Conservation (phyloP, 257 asterid species). For the Solanum microdontum region DNA sequence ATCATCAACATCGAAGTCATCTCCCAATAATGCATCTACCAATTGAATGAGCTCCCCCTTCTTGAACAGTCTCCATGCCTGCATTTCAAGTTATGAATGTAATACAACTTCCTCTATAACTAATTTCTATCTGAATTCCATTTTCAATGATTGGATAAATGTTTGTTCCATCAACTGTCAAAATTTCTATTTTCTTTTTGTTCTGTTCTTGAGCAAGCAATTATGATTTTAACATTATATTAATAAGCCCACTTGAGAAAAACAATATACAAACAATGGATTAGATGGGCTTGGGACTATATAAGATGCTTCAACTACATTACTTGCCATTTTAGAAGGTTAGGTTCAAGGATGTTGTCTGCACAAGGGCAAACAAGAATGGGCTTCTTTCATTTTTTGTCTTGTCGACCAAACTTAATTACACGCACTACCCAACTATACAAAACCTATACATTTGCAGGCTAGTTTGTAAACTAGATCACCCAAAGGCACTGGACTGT, state of each 20-base stretch:
- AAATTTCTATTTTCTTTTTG: neutral
- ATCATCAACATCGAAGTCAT: slow-evolving; percentile 25
- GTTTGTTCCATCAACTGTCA: neutral
- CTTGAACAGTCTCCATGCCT: slow-evolving; percentile 64
- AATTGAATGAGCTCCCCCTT: slow-evolving; percentile 33
- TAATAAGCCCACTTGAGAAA: neutral
- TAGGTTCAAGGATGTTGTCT: neutral
- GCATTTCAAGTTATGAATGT: slow-evolving; percentile 1
- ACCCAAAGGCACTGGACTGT: neutral
- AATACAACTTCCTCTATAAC: neutral
- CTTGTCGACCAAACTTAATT: neutral
- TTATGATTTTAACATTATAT: neutral
- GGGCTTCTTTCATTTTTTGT: neutral
- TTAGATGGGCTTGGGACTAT: neutral
- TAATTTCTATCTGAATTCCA: neutral
- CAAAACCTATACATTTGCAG: neutral
- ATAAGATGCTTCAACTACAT: neutral
- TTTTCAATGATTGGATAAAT: neutral
- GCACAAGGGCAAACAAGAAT: neutral
- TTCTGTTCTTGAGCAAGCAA: neutral
- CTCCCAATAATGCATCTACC: slow-evolving; percentile 36
- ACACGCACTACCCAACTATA: neutral
- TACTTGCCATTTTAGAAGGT: neutral
- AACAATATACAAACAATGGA: neutral
- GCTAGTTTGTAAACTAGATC: neutral